Base-by-base conservation (phyloP, 306 rosid species). In the Citrullus mucosospermus region DNA sequence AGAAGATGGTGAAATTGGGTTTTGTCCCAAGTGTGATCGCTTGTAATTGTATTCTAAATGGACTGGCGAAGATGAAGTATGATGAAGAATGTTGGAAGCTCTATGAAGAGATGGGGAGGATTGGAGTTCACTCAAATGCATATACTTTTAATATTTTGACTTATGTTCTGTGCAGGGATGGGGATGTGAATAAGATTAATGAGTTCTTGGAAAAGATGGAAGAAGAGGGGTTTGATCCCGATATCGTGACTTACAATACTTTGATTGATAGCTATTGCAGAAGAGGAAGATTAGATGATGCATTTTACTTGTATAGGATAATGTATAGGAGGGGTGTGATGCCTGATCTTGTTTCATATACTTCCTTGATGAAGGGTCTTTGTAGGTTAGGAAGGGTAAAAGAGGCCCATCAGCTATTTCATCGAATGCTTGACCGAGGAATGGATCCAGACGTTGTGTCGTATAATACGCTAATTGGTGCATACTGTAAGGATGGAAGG, bases 351-450 rank as follows among this genome's bases (percentile, higher is more conserved):
- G 85, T 94, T 84, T 82, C 93, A 0, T 87, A 90, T 59, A 89
- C 97, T 9, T 82, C 92, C 58, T 86, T 94, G 91, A 89, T 90
- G 93, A 88, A 87, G n/a, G 98, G 97, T 38, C 96, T 94, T 82
- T 89, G 93, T 76, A 87, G 81, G 65, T 84, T 86, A 83, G 89
- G 93, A 71, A 89, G 82, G 75, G 78, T 87, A 46, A 90, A 82
- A 82, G 92, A 94, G 83, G 97, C 98, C 81, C 98, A 92, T 88
- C 93, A 90, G 81, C 90, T 94, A 83, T 94, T 94, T 80, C 90
- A 94, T 84, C 86, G 85, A 46, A 94, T 92, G 97, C 82, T 90
- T 55, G 85, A 90, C 32, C 86, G 92, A 83, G 98, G 95, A 56
- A 75, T 90, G 81, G 54, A 73, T 79, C 93, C 96, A 16, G 97